phyloP scores from a whole-genome alignment of 305 asterid species.

The Euphrasia arctica region DNA sequence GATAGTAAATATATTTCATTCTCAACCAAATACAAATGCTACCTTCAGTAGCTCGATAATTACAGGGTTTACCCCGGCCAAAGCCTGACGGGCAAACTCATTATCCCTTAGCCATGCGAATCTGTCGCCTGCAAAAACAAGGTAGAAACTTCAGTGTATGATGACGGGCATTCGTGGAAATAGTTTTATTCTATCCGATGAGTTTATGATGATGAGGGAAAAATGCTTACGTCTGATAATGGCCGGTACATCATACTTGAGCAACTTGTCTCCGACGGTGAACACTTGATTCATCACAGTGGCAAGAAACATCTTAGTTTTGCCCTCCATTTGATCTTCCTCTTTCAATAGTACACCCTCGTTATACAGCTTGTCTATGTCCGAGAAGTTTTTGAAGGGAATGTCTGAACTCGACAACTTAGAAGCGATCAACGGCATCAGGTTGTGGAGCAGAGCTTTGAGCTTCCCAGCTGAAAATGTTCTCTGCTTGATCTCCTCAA shows the following conservation, averaged over 20 bases:
- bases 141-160: not conserved
- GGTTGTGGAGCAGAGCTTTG: constrained; percentile 69
- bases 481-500: constrained; percentile 72
- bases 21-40: constrained; percentile 19
- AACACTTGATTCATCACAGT: constrained; percentile 40
- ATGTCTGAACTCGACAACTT: constrained; percentile 63
- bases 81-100: constrained; percentile 80
- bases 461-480: constrained; percentile 71
- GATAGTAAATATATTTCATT: not conserved
- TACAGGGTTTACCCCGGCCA: constrained; percentile 91
- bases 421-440: constrained; percentile 65
- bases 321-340: constrained; percentile 28
- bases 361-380: constrained; percentile 70
- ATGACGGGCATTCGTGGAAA: not conserved
- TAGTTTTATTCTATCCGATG: not conserved
- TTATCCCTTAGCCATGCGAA: constrained; percentile 84
- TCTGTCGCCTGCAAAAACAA: constrained; percentile 57
- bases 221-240: constrained; percentile 56
- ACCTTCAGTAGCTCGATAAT: constrained; percentile 72
- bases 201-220: not conserved
- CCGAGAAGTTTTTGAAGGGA: constrained; percentile 71
- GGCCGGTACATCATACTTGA: constrained; percentile 80
- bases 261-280: constrained; percentile 58
- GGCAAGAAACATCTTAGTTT: constrained; percentile 29
- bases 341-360: constrained; percentile 52